Evolutionary conservation across 2,329 filamentous ascomycete genomes (phyloP), one percentile per base, ranked within the genome.

Genomic region (Cadophora luteo-olivacea): DNA sequence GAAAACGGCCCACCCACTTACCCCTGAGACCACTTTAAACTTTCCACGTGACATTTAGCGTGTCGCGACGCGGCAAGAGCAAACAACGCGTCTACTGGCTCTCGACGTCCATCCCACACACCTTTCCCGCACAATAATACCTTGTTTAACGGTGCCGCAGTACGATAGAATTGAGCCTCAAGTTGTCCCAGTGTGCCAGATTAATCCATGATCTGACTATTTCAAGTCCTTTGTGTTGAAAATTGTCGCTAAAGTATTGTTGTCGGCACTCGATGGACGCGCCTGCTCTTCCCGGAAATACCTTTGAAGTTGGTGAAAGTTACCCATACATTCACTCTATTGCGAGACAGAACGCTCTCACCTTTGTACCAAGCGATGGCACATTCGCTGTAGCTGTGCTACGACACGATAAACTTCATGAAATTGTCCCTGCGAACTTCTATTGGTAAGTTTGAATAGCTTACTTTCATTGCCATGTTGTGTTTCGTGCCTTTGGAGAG

Each of bases 351-450:
- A n/a, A 25, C 24, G 7, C 9, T 49, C 36, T 57, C 12, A 16
- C 48, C 19, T 48, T 58, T 19, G 25, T 29, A 14, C 57, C 57
- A 8, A 36, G 57, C 11, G 36, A 49, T 65, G 52, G 63, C 19
- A 29, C 24, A 8, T 65, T 49, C 58, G 63, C 63, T 32, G 63
- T 65, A 33, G 63, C 51, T 48, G 63, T 65, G 24, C 38, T 65
- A 4, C 63, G 25, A 33, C 52, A 65, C 36, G 52, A 45, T 16
- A 54, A 41, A 49, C 36, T 41, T 11, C 24, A 22, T n/a, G 63
- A 52, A 14, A 8, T 41, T 33, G 12, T 14, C 36, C 36, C 63
- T n/a, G 52, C 29, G 38, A 55, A 57, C 36, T 65, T 65, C 52
- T 58, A 33, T 19, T 65, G 52, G 51, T 58, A 65, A 22, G 36